Percentiles rank a stretch among this genome's conserved stretches.
These are phyloP conservation scores for Paramecium caudatum DNA, from an alignment of 73 alveolate genomes.

Conservation along the genomic window DNA sequence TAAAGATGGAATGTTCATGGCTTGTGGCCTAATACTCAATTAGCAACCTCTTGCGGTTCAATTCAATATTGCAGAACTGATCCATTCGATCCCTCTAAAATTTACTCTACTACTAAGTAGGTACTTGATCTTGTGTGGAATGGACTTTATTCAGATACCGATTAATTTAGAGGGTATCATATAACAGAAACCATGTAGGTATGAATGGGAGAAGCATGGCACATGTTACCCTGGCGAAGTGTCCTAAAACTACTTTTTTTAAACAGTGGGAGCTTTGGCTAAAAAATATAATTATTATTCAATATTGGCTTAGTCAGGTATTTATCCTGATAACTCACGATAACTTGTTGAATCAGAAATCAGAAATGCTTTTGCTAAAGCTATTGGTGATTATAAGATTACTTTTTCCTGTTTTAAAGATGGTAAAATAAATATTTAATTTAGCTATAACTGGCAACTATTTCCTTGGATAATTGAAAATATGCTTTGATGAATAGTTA, in stretches of 20 bases:
- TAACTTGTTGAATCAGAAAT: background rate
- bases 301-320: slow-evolving; percentile 62
- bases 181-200: background rate
- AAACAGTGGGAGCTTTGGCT: slow-evolving; percentile 48
- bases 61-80: slow-evolving; percentile 63
- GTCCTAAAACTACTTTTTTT: slow-evolving; percentile 69
- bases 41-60: slow-evolving; percentile 69
- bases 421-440: background rate
- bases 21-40: slow-evolving; percentile 72
- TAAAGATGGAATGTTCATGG: slow-evolving; percentile 71
- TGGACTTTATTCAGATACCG: slow-evolving; percentile 74
- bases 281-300: slow-evolving; percentile 55
- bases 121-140: slow-evolving; percentile 64
- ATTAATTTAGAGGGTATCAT: slow-evolving; percentile 57
- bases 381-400: background rate
- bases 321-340: slow-evolving; percentile 47
- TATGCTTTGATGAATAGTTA: slow-evolving; percentile 29
- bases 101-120: background rate
- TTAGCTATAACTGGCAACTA: background rate
- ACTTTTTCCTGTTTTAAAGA: slow-evolving; percentile 54
- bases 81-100: slow-evolving; percentile 56
- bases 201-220: slow-evolving; percentile 79
- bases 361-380: slow-evolving; percentile 50
- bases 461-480: background rate
- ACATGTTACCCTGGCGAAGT: slow-evolving; percentile 70